Base-by-base conservation (phyloP, 2,329 filamentous ascomycete species). In the Diaporthe sp. region DNA sequence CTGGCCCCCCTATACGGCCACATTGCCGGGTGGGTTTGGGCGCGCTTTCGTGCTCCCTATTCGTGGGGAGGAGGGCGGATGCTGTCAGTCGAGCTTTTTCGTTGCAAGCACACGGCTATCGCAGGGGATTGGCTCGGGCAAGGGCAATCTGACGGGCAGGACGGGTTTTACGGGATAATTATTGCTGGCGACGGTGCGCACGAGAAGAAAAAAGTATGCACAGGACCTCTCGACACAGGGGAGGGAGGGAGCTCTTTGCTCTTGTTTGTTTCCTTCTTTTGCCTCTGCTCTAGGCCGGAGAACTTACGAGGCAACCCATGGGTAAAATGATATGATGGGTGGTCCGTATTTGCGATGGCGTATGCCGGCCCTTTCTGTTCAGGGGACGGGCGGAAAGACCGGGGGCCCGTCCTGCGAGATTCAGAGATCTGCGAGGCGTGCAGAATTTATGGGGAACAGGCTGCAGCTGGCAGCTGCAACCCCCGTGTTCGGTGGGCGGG, bases 241-340 rank as follows among this genome's bases (percentile, higher is more conserved):
- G 17, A 42, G 7, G 31, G 49, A 70, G 65, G 65, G 65, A 70
- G 65, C 46, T 70, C 65, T 70, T 39, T 39, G 65, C 65, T 70
- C 65, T 70, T 70, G 65, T 55, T 42, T 42, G 19, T 46, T 60
- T 71, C 28, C 8, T 42, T 71, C 17, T 60, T 34, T 25, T 25
- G 51, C 49, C 58, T 46, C 34, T 55, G 58, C 46, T 72, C 34
- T 31, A 46, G 28, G 67, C 65, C n/a, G 49, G 53, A 53, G 42
- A 65, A 77, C 76, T 77, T 77, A 77, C 76, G 76, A 77, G 76
- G 73, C 76, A 77, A 71, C 76, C 76, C 76, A 77, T 77, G 70
- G 72, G 65, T 51, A 49, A 49, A 53, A 55, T 71, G 49, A 71
- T 39, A 58, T 60, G 37, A 75, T 53, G 62, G 67, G 58, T 68